phyloP scores from a whole-genome alignment of 345 rosid species.

The Eucalyptus cloeziana region DNA sequence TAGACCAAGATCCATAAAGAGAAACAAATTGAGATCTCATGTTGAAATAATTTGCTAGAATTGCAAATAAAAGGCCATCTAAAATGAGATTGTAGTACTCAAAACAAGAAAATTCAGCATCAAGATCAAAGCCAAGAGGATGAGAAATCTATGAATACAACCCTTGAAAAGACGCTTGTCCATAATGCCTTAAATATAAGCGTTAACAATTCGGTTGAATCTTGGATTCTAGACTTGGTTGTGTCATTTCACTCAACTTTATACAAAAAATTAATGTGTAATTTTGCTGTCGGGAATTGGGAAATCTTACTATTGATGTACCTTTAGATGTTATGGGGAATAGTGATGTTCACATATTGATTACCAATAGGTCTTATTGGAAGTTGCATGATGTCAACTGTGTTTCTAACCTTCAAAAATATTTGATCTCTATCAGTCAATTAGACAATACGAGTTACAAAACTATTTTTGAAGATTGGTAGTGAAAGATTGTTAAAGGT shows the following conservation, averaged over 20 bases:
- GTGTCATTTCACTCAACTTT: not conserved
- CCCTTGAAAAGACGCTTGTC: not conserved
- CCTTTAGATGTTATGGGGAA: not conserved
- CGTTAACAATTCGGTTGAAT: not conserved
- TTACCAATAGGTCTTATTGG: fast-evolving
- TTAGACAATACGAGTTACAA: not conserved
- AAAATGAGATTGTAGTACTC: not conserved
- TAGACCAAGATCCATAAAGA: not conserved
- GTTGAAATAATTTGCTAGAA: not conserved
- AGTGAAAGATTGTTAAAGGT: not conserved
- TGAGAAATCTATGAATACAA: too few relatives aligned
- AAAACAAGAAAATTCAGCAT: not conserved
- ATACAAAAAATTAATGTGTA: not conserved
- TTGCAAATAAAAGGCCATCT: not conserved
- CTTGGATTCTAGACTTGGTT: not conserved
- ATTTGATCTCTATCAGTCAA: not conserved
- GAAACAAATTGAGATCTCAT: not conserved
- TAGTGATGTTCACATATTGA: not conserved
- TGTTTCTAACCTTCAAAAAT: not conserved
- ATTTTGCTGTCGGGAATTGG: not conserved
- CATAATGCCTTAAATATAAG: not conserved
- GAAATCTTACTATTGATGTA: not conserved
- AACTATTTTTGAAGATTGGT: not conserved
- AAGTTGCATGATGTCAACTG: not conserved
- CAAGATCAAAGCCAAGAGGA: not conserved